Percentiles rank a stretch among this genome's conserved stretches.
These are phyloP conservation scores for Candida silvicultrix DNA, from an alignment of 805 yeast genomes.

Conservation along the genomic window DNA sequence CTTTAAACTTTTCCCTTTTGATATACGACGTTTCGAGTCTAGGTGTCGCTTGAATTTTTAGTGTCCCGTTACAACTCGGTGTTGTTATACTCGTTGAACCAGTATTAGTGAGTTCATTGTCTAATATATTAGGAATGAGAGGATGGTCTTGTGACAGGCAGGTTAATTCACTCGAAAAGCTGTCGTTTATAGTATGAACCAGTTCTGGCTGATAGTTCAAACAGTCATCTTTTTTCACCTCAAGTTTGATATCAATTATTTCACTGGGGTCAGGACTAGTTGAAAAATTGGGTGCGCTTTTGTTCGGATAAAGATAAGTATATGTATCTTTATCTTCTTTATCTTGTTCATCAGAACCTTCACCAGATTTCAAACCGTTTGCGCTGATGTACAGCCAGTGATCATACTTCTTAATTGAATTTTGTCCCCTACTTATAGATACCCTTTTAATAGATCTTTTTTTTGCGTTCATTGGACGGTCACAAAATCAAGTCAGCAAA, in stretches of 20 bases:
- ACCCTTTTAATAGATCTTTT: no score
- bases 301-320: background rate
- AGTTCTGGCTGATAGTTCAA: no score
- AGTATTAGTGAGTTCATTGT: no score
- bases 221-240: no score
- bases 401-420: background rate
- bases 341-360: background rate
- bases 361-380: background rate
- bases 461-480: background rate
- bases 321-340: background rate
- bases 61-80: background rate
- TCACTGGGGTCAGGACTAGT: background rate
- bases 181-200: no score
- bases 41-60: background rate
- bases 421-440: background rate
- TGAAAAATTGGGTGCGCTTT: background rate
- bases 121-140: no score
- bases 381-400: background rate
- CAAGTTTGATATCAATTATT: background rate
- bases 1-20: constrained; percentile 23
- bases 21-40: constrained; percentile 10
- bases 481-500: background rate
- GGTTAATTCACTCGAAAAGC: no score
- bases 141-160: no score
- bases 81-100: no score